A percentile compares a stretch with the other conserved stretches of the same genome.
phyloP scores from a whole-genome alignment of 1,284 basidiomycete genomes.

The Mycosarcoma maydis region DNA sequence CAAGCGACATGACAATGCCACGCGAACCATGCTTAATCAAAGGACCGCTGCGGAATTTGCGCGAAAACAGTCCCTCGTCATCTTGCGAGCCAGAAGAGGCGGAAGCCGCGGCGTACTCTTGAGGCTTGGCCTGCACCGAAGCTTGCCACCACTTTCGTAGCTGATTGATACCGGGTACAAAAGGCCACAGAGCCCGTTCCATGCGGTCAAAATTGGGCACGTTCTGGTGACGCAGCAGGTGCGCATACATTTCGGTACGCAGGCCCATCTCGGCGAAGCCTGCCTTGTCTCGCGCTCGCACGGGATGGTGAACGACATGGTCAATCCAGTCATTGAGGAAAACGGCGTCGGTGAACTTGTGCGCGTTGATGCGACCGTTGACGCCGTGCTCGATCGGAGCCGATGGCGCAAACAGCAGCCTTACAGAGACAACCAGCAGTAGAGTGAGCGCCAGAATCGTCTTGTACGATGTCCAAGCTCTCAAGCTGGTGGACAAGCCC shows the following conservation, averaged over 20 bases:
- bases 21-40: conserved; percentile 11
- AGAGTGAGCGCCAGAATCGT: conserved; percentile 12
- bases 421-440: conserved; percentile 8
- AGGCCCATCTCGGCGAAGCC: conserved; percentile 53
- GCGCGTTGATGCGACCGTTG: conserved; percentile 18
- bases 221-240: conserved; percentile 35
- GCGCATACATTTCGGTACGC: conserved; percentile 49
- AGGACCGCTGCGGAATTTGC: conserved; percentile 8
- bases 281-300: conserved; percentile 38
- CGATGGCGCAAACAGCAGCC: conserved; percentile 10
- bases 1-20: conserved; percentile 50
- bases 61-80: conserved; percentile 7
- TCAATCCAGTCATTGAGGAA: conserved; percentile 45
- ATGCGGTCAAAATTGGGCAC: conserved; percentile 44
- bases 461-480: conserved; percentile 11
- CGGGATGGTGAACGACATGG: conserved; percentile 41
- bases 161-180: conserved; percentile 49
- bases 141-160: conserved; percentile 38
- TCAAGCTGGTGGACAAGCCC: background rate
- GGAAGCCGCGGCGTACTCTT: conserved; percentile 6
- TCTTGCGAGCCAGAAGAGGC: background rate
- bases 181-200: conserved; percentile 48
- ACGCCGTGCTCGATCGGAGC: conserved; percentile 15
- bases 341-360: conserved; percentile 27
- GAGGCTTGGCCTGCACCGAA: conserved; percentile 30